These are phyloP conservation scores for Tilletia indica DNA, from an alignment of 1,284 basidiomycete species.

Conservation along the genomic window DNA sequence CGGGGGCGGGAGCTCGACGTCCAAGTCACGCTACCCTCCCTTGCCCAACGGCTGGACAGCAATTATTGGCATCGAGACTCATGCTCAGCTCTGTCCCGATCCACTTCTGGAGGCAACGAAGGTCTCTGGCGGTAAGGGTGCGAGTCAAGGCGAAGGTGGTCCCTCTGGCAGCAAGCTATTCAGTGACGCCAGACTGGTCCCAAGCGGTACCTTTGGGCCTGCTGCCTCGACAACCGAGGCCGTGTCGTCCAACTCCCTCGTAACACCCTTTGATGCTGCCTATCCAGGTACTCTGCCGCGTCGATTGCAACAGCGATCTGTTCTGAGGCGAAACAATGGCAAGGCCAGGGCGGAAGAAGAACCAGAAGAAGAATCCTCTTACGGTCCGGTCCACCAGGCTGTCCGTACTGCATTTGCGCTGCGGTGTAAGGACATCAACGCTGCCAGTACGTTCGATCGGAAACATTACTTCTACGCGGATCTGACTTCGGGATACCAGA, in stretches of 20 bases:
- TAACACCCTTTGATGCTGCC: conserved; percentile 82
- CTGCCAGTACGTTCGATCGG: conserved; percentile 64
- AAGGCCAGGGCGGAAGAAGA: not conserved
- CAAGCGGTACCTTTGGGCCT: conserved; percentile 31
- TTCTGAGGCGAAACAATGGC: not conserved
- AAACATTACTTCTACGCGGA: conserved; percentile 99
- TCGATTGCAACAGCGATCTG: not conserved
- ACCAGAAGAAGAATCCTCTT: conserved; percentile 65
- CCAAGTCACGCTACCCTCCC: conserved; percentile 18
- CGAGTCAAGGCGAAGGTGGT: not conserved
- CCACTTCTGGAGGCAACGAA: conserved; percentile 48
- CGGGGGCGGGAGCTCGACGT: not conserved
- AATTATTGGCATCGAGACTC: conserved; percentile 90
- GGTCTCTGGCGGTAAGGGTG: too few relatives aligned
- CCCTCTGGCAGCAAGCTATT: conserved; percentile 22
- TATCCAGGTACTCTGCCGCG: conserved; percentile 84
- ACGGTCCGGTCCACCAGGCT: conserved; percentile 76
- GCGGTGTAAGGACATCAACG: conserved; percentile 63
- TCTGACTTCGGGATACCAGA: conserved; percentile 90
- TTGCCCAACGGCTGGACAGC: conserved; percentile 58
- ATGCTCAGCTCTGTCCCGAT: conserved; percentile 81
- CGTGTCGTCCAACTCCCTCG: conserved; percentile 69
- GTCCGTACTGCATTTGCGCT: conserved; percentile 80
- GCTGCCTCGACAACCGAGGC: conserved; percentile 3
- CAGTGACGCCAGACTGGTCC: conserved; percentile 25